phyloP scores from a whole-genome alignment of 148 eudicot genomes.

The Beta vulgaris region DNA sequence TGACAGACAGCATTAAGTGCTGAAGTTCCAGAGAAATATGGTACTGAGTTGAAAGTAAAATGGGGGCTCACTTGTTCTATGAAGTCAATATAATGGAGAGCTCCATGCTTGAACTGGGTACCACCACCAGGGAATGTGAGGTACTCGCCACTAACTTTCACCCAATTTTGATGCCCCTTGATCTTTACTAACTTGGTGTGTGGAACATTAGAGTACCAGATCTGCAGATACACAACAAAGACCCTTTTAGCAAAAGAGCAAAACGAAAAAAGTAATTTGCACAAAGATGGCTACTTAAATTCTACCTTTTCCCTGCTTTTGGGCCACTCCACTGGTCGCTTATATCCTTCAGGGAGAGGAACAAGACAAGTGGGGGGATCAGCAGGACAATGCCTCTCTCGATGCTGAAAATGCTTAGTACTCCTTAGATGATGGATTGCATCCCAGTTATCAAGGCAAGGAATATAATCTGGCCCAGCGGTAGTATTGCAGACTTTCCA shows the following conservation, averaged over 20 bases:
- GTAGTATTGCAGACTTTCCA: conserved; percentile 78
- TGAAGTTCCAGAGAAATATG: not conserved
- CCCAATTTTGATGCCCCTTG: conserved; percentile 99
- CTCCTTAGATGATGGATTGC: conserved; percentile 62
- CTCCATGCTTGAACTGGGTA: conserved; percentile 94
- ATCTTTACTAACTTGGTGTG: conserved; percentile 74
- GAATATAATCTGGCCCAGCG: conserved; percentile 87
- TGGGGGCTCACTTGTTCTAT: conserved; percentile 57
- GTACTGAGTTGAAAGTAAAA: not conserved
- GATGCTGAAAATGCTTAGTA: conserved; percentile 88
- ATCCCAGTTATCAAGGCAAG: conserved; percentile 86
- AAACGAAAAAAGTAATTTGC: not conserved
- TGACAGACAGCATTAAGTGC: not conserved
- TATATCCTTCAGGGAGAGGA: conserved; percentile 87
- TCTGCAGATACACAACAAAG: conserved; percentile 39
- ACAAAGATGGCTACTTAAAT: not conserved
- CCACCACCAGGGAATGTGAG: conserved; percentile 99
- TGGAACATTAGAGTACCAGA: conserved; percentile 93
- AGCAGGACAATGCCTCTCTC: conserved; percentile 91
- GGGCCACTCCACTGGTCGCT: conserved; percentile 76
- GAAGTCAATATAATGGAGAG: conserved; percentile 92
- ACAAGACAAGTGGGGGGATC: conserved; percentile 92
- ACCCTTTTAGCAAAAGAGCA: not conserved
- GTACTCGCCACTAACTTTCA: conserved; percentile 82
- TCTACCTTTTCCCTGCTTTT: conserved; percentile 83